Conservation (phyloP, 2,329 filamentous ascomycete species). For the Xylaria polymorpha region DNA sequence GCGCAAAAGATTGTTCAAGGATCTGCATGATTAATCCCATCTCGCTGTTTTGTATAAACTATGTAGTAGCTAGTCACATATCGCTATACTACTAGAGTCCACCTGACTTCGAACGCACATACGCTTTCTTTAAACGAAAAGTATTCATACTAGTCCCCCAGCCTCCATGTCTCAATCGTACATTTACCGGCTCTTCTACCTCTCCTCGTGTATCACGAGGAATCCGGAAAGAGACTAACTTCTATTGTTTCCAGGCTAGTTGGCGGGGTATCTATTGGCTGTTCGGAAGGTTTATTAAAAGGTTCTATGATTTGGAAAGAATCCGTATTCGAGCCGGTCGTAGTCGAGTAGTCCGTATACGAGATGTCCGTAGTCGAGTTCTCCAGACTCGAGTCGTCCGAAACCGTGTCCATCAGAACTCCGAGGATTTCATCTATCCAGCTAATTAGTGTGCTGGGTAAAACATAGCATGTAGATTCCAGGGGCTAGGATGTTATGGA, state of each 20-base stretch:
- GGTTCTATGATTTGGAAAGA: slow-evolving; percentile 15
- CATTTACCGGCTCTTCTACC: not conserved
- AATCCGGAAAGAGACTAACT: not conserved
- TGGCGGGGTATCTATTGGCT: not conserved
- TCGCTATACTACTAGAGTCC: not conserved
- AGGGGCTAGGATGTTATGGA: not conserved
- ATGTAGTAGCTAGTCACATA: not conserved
- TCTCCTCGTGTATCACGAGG: not conserved
- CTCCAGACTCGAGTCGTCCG: not conserved
- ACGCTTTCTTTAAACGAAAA: not conserved
- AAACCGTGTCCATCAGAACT: not conserved
- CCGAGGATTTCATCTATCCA: not conserved
- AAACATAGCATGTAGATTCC: not conserved
- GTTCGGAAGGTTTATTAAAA: not conserved
- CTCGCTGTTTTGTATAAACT: not conserved
- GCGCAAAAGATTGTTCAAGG: not conserved
- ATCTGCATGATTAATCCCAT: not conserved
- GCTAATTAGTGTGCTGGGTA: not conserved
- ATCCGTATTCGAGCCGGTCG: not conserved
- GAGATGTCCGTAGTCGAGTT: no score
- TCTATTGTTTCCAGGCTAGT: not conserved
- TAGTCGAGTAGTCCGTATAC: not conserved
- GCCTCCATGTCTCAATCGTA: not conserved
- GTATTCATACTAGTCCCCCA: not conserved
- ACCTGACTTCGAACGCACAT: not conserved